These are phyloP conservation scores for Mortierella sp. DNA, from an alignment of 371 early-diverging fungal genomes.

Conservation along the genomic window DNA sequence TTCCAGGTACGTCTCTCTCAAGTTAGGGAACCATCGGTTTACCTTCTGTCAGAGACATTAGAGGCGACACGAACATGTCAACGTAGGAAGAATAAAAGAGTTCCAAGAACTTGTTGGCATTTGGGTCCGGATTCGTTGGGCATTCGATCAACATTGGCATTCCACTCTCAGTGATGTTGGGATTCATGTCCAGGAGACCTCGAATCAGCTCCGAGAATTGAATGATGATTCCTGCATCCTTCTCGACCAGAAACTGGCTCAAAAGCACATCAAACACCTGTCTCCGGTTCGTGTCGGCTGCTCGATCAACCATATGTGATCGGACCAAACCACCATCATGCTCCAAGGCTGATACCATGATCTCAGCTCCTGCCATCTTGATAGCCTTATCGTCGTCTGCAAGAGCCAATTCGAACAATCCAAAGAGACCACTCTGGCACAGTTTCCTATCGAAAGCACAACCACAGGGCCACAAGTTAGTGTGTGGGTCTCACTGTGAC, in stretches of 20 bases:
- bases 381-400: slow-evolving; percentile 59
- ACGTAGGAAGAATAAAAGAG: slow-evolving; percentile 78
- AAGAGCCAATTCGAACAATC: slow-evolving; percentile 74
- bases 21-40: background rate
- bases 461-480: too few relatives aligned
- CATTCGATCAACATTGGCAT: slow-evolving; percentile 24
- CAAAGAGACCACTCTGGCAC: slow-evolving; percentile 79
- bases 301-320: slow-evolving; percentile 72
- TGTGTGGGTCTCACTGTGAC: too few relatives aligned
- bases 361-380: slow-evolving; percentile 71
- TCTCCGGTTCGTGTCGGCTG: slow-evolving; percentile 54
- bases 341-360: slow-evolving; percentile 79
- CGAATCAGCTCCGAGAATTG: slow-evolving; percentile 81
- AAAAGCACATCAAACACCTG: slow-evolving; percentile 69
- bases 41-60: slow-evolving; percentile 58
- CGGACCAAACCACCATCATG: slow-evolving; percentile 81
- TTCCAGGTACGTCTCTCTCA: too few relatives aligned
- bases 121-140: slow-evolving; percentile 59
- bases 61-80: slow-evolving; percentile 63
- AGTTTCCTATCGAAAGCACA: slow-evolving; percentile 59
- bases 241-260: slow-evolving; percentile 64
- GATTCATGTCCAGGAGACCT: slow-evolving; percentile 73
- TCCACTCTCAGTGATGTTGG: slow-evolving; percentile 35
- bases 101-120: slow-evolving; percentile 76
- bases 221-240: slow-evolving; percentile 72